Evolutionary conservation across 345 rosid genomes (phyloP), one percentile per base, ranked within the genome.

Genomic region (Eucalyptus curtisii): DNA sequence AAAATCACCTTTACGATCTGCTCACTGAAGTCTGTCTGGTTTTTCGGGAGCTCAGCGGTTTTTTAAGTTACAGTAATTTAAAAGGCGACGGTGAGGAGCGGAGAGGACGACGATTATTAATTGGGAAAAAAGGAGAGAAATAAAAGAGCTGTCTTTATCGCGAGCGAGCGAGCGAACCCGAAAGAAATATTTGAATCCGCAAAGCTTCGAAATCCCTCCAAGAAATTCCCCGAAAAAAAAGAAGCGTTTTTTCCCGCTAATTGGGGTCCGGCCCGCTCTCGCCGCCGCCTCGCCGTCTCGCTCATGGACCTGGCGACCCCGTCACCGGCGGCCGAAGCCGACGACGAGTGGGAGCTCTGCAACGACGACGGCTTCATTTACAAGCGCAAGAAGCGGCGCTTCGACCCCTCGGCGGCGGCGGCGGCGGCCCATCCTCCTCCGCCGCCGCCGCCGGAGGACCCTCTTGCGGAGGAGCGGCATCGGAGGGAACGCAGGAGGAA

Each of bases 331-430:
- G 88, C 61, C 50, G 90, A 59, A 22, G 68, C 57, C 37, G 91
- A 79, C n/a, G 90, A 90, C 33, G 95, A 93, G 66, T 97, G 99
- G 98, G 98, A 95, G 89, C 92, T 94, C 88, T 91, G 91, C 92
- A 93, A 95, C 91, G 96, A 96, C 90, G 95, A 95, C 48, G 99
- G 98, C 25, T 96, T 97, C 94, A 90, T 96, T 80, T 94, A 94
- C 95, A 95, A 95, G 91, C 95, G 97, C 89, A 90, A 90, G 89
- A 95, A 93, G 88, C 95, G 93, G 86, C 92, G 91, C 50, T 90
- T 91, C 59, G 89, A 86, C 88, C 90, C 89, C 15, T 88, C 89
- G 50, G 85, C 88, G 61, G 24, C 40, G 57, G 84, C 89, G 66
- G 61, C 61, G 79, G 80, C 88, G 88, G 22, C 50, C 52, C 80